phyloP scores from a whole-genome alignment of 805 yeast species.

The Yamadazyma philogaea region DNA sequence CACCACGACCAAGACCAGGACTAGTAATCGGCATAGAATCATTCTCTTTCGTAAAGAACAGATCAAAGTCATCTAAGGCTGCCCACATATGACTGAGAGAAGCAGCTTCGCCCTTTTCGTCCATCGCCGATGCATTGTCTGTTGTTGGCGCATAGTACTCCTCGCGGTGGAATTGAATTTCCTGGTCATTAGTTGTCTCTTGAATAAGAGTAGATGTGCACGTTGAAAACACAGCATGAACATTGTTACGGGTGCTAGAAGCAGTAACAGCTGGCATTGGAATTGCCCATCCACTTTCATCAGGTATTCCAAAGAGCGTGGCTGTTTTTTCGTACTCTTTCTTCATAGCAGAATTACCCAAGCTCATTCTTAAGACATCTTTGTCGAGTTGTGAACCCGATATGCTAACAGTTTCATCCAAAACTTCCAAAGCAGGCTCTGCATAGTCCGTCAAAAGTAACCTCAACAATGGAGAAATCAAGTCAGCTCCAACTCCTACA shows the following conservation, averaged over 20 bases:
- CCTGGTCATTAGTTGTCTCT: constrained; percentile 39
- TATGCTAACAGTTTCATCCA: constrained; percentile 81
- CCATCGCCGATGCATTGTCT: constrained; percentile 48
- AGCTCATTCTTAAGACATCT: constrained; percentile 86
- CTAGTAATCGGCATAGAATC: constrained; percentile 10
- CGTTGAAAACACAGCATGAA: constrained; percentile 91
- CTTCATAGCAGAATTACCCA: constrained; percentile 75
- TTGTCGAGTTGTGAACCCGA: constrained; percentile 89
- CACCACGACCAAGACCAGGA: constrained; percentile 4
- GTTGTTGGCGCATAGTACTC: constrained; percentile 46
- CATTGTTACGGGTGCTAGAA: constrained; percentile 84
- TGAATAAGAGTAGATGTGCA: constrained; percentile 49
- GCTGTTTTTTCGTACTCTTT: constrained; percentile 83
- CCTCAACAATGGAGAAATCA: constrained; percentile 85
- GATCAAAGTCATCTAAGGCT: constrained; percentile 82
- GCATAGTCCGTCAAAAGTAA: constrained; percentile 80
- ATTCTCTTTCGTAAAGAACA: constrained; percentile 67
- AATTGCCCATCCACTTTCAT: constrained; percentile 94
- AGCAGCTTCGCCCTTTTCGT: constrained; percentile 61
- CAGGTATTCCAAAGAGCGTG: constrained; percentile 91
- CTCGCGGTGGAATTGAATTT: constrained; percentile 57
- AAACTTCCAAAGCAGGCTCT: constrained; percentile 81
- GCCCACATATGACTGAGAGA: constrained; percentile 90
- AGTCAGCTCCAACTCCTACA: constrained; percentile 89
- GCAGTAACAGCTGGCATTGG: constrained; percentile 94